Conservation (phyloP, 73 alveolate species). For the Effrenium voratum region DNA sequence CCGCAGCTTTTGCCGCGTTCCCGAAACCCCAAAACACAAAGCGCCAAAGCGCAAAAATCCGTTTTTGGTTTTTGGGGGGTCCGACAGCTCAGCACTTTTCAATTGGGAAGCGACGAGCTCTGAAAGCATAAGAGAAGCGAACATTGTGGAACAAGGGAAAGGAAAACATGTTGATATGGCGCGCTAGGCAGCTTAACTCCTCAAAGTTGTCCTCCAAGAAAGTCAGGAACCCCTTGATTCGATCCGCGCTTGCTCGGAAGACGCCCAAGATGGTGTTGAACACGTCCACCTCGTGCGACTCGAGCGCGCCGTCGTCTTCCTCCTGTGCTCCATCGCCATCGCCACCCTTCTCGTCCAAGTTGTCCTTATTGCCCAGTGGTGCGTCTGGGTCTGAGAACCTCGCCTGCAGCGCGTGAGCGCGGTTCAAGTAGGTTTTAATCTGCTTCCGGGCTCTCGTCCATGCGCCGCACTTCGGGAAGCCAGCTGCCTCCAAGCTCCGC, state of each 20-base stretch:
- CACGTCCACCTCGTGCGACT: background rate
- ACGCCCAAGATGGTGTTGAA: background rate
- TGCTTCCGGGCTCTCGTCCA: background rate
- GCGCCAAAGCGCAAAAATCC: too few species aligned
- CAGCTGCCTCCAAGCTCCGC: background rate
- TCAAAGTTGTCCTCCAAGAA: background rate
- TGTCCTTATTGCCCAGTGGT: background rate
- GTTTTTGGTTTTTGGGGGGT: too few species aligned
- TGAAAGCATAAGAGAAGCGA: too few species aligned
- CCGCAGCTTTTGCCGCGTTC: too few species aligned
- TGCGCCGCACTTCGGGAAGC: background rate
- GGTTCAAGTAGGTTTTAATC: background rate
- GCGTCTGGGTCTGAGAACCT: background rate
- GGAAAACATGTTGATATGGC: background rate
- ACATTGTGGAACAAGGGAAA: too few species aligned
- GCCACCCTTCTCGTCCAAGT: too few species aligned
- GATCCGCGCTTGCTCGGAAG: too few species aligned
- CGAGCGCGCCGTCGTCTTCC: background rate
- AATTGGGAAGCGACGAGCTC: too few species aligned
- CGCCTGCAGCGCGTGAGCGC: slow-evolving; percentile 20
- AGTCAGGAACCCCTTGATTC: background rate
- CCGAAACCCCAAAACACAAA: too few species aligned
- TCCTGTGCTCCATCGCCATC: background rate
- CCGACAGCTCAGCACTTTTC: too few species aligned
- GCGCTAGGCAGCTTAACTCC: background rate